A percentile compares a stretch with the other conserved stretches of the same genome.
Evolutionary conservation across 176 grass and related monocot genomes (phyloP).

Genomic region (Guadua angustifolia): DNA sequence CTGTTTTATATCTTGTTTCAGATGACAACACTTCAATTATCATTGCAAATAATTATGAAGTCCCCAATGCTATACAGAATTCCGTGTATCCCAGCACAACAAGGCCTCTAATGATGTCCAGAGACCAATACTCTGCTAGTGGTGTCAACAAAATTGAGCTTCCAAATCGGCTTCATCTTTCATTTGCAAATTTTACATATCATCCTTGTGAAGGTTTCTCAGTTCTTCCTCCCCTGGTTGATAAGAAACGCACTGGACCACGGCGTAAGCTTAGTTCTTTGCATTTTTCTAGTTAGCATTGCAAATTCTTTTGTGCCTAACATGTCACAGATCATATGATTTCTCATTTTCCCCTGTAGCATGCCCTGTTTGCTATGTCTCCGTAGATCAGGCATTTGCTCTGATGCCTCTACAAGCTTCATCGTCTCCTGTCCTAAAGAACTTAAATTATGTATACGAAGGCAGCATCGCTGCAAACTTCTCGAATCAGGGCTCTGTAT

Average conservation of each 20-base stretch:
- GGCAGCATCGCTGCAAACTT: slow-evolving; percentile 57
- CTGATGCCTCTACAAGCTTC: slow-evolving; percentile 66
- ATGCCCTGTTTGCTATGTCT: slow-evolving; percentile 88
- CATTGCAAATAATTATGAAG: slow-evolving; percentile 60
- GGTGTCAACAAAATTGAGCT: slow-evolving; percentile 40
- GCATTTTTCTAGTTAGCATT: not conserved
- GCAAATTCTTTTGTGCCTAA: not conserved
- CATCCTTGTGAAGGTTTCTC: slow-evolving; percentile 93
- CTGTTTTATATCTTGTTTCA: slow-evolving; percentile 50
- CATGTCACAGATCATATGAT: slow-evolving; percentile 8
- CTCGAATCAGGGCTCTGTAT: slow-evolving; percentile 68
- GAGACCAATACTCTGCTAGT: slow-evolving; percentile 40
- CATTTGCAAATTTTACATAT: slow-evolving; percentile 50
- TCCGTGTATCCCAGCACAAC: slow-evolving; percentile 51
- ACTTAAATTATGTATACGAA: slow-evolving; percentile 72
- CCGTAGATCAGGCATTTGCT: slow-evolving; percentile 76
- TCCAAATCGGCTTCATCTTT: slow-evolving; percentile 50
- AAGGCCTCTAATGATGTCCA: slow-evolving; percentile 41
- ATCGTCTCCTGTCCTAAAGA: slow-evolving; percentile 65
- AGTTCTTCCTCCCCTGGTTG: slow-evolving; percentile 64
- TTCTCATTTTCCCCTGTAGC: slow-evolving; percentile 52
- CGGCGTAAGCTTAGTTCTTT: slow-evolving; percentile 71
- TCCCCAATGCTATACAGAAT: slow-evolving; percentile 50
- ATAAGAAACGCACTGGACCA: slow-evolving; percentile 89
- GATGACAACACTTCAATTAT: slow-evolving; percentile 71